These are phyloP conservation scores for Colletotrichum kahawae DNA, from an alignment of 2,329 filamentous ascomycete species.

Conservation along the genomic window DNA sequence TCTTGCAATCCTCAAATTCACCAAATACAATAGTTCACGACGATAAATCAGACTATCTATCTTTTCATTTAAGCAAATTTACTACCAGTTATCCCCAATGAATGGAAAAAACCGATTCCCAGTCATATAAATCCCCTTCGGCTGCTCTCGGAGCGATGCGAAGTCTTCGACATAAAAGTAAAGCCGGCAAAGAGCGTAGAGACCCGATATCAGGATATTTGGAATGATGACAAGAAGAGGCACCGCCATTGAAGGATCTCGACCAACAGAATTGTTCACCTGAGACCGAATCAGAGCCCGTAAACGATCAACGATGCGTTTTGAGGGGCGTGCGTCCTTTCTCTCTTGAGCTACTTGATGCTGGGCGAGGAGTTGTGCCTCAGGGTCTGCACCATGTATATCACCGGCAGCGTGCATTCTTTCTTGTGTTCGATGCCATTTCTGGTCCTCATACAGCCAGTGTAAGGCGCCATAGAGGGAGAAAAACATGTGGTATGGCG, in stretches of 20 bases:
- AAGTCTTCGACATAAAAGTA: constrained; percentile 9
- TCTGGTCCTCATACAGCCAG: background rate
- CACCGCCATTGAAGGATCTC: background rate
- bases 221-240: background rate
- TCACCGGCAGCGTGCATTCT: background rate
- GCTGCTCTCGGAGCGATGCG: background rate
- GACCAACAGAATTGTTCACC: background rate
- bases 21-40: too few relatives aligned
- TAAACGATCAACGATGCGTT: background rate
- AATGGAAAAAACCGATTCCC: background rate
- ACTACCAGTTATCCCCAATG: background rate
- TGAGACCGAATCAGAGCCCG: background rate
- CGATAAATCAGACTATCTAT: too few relatives aligned
- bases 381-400: background rate
- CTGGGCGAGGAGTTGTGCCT: background rate
- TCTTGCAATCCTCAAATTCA: too few relatives aligned
- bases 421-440: background rate
- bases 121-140: background rate
- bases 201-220: background rate
- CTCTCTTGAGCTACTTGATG: background rate
- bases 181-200: background rate
- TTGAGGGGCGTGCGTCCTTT: too few relatives aligned
- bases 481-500: background rate
- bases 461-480: background rate
- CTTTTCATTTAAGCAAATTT: fast-evolving